Percentiles rank a stretch among this genome's conserved stretches.
phyloP scores from a whole-genome alignment of 495 filamentous ascomycete genomes.

The Aspergillus conjunctus region DNA sequence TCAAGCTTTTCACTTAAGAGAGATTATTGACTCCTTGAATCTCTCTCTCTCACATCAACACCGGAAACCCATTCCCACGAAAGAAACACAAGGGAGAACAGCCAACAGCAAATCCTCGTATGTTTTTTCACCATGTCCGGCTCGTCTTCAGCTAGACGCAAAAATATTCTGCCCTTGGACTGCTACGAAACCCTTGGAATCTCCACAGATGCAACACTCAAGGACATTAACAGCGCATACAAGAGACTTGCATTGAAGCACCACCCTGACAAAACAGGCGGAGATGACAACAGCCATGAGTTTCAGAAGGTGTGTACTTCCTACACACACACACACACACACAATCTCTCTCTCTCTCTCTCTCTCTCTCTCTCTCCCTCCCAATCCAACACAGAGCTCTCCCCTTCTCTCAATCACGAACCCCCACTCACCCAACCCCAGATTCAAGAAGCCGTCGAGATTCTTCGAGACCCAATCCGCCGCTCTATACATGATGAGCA shows the following conservation, averaged over 20 bases:
- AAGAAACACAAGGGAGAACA: too few species aligned
- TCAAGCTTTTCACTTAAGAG: too few species aligned
- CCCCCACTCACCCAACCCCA: constrained; percentile 15
- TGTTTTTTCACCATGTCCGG: too few species aligned
- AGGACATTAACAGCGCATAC: constrained; percentile 48
- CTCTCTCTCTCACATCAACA: too few species aligned
- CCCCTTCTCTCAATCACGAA: background rate
- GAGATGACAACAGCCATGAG: constrained; percentile 39
- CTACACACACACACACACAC: too few species aligned
- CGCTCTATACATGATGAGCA: constrained; percentile 34
- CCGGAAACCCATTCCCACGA: too few species aligned
- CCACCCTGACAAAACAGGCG: constrained; percentile 64
- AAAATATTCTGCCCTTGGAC: constrained; percentile 17
- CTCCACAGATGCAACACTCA: constrained; percentile 30
- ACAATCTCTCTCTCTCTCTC: background rate
- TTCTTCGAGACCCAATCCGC: constrained; percentile 37
- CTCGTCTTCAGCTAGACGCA: background rate
- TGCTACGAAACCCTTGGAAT: constrained; percentile 46
- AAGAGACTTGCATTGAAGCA: constrained; percentile 54
- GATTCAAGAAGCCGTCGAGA: constrained; percentile 44
- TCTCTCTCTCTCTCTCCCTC: background rate
- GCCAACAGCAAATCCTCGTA: too few species aligned
- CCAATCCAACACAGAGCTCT: background rate
- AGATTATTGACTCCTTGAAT: too few species aligned
- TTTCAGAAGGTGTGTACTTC: constrained; percentile 42